Evolutionary conservation across 2,329 filamentous ascomycete genomes (phyloP).

Genomic region (Penicillium sp.): DNA sequence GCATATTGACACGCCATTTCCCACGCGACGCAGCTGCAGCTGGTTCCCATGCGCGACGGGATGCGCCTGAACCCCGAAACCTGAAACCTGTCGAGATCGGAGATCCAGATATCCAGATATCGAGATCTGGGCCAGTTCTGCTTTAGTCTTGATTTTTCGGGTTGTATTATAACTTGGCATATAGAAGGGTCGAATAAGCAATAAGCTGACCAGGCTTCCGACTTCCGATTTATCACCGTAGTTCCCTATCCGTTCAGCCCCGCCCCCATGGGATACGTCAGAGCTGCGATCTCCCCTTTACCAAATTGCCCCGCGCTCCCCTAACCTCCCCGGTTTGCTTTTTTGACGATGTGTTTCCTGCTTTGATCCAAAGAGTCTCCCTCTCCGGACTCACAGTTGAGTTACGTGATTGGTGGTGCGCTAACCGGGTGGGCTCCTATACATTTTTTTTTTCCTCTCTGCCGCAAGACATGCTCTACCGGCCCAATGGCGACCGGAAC

Average conservation of each 20-base stretch:
- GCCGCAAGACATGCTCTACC: conserved; percentile 34
- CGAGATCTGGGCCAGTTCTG: conserved; percentile 13
- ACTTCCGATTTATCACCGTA: conserved; percentile 26
- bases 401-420: conserved; percentile 24
- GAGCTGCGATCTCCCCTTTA: conserved; percentile 19
- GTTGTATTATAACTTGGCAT: conserved; percentile 24
- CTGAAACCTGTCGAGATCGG: neutral
- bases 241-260: conserved; percentile 19
- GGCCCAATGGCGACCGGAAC: conserved; percentile 42
- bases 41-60: neutral
- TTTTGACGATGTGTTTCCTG: conserved; percentile 10
- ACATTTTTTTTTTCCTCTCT: conserved; percentile 11
- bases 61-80: neutral
- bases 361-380: conserved; percentile 4
- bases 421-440: conserved; percentile 20
- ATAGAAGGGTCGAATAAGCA: conserved; percentile 18
- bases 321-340: conserved; percentile 3
- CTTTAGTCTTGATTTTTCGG: conserved; percentile 9
- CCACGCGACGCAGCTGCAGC: neutral
- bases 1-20: neutral
- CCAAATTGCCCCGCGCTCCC: conserved; percentile 15
- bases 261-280: conserved; percentile 26
- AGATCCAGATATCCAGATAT: conserved; percentile 3
- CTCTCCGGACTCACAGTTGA: conserved; percentile 8
- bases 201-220: conserved; percentile 7